These are phyloP conservation scores for Maudiozyma serrabonitensis DNA, from an alignment of 805 yeast species.

Conservation along the genomic window DNA sequence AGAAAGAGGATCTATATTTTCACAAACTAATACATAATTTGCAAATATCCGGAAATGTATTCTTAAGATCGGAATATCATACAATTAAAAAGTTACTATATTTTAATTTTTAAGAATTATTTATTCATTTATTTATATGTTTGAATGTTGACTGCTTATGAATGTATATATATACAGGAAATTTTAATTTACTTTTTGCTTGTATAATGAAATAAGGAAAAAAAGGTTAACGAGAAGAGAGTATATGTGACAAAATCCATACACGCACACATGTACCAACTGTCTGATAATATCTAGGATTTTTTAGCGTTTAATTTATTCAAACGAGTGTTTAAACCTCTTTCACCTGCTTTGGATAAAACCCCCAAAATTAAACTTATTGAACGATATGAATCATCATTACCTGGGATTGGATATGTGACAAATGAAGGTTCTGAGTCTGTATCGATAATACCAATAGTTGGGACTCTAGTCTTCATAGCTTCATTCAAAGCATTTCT, in stretches of 20 bases:
- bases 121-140: neutral
- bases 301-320: constrained; percentile 13
- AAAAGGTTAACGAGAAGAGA: too few relatives aligned
- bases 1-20: too few relatives aligned
- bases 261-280: too few relatives aligned
- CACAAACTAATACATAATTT: too few relatives aligned
- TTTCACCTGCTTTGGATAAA: constrained; percentile 74
- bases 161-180: neutral
- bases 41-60: too few relatives aligned
- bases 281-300: neutral
- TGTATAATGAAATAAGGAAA: too few relatives aligned
- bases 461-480: constrained; percentile 71
- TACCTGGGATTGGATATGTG: constrained; percentile 78
- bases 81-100: neutral
- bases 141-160: neutral
- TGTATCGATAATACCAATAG: constrained; percentile 89
- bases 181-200: neutral
- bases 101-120: neutral
- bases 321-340: constrained; percentile 56
- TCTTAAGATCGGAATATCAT: too few relatives aligned
- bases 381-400: constrained; percentile 50
- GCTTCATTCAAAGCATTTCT: constrained; percentile 76
- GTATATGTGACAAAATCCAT: too few relatives aligned
- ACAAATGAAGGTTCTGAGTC: constrained; percentile 83
- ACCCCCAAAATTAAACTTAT: constrained; percentile 74